phyloP scores from a whole-genome alignment of 1,284 basidiomycete genomes.

The Paramarasmius palmivorus region DNA sequence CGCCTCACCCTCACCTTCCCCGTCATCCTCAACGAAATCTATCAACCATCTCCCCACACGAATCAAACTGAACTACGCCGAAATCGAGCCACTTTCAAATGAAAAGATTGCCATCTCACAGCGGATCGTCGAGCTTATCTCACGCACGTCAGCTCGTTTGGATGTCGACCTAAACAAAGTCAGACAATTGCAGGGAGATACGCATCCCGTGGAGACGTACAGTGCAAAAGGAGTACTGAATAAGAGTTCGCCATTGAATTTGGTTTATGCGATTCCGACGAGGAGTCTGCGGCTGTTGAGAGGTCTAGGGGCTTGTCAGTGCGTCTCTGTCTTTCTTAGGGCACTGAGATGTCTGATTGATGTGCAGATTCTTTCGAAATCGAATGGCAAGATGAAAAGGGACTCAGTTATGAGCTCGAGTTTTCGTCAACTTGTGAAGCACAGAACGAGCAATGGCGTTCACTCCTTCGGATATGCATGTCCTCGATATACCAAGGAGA shows the following conservation, averaged over 20 bases:
- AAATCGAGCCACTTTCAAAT: too few species aligned
- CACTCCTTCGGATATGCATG: constrained; percentile 28
- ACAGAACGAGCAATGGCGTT: constrained; percentile 38
- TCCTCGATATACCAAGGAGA: constrained; percentile 19
- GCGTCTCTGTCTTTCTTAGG: background rate
- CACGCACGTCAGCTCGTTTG: too few species aligned
- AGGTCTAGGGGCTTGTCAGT: constrained; percentile 29
- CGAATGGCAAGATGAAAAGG: constrained; percentile 25
- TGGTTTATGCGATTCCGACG: constrained; percentile 32
- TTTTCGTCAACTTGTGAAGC: constrained; percentile 26
- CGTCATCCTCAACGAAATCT: too few species aligned
- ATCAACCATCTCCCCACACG: too few species aligned
- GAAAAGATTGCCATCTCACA: too few species aligned
- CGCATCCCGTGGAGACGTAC: too few species aligned
- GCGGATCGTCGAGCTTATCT: too few species aligned
- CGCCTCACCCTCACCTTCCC: too few species aligned
- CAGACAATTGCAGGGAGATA: too few species aligned
- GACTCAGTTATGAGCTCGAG: constrained; percentile 20
- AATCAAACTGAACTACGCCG: too few species aligned
- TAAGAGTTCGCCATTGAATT: constrained; percentile 25
- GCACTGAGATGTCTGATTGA: background rate
- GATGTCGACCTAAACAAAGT: too few species aligned
- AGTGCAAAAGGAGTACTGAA: too few species aligned
- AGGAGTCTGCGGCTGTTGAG: constrained; percentile 25
- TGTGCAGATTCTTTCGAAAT: constrained; percentile 31